phyloP scores from a whole-genome alignment of 2,329 filamentous ascomycete species.

The Myriosclerotinia scirpicola region DNA sequence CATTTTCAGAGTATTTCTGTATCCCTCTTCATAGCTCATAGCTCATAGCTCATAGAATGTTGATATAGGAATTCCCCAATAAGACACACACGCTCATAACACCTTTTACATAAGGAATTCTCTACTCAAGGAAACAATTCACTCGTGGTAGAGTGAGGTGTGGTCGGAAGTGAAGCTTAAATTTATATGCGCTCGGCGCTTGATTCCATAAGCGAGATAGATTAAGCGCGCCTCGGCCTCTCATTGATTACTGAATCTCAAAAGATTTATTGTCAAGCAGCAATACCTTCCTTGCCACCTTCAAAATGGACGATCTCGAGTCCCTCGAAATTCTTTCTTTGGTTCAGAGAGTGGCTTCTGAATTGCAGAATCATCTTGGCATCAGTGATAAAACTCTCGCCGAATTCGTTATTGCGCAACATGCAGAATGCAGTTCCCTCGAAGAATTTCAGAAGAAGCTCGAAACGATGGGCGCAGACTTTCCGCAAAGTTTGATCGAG shows the following conservation, averaged over 20 bases:
- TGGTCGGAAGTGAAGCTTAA: neutral
- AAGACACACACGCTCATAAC: neutral
- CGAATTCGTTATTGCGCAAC: constrained; percentile 93
- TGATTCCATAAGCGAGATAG: neutral
- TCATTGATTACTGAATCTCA: constrained; percentile 4
- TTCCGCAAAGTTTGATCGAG: constrained; percentile 82
- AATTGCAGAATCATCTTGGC: constrained; percentile 90
- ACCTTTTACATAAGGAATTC: neutral
- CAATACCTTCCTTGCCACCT: constrained; percentile 10
- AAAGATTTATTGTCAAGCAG: constrained; percentile 15
- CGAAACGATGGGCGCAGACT: constrained; percentile 70
- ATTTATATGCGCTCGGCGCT: neutral
- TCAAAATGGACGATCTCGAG: constrained; percentile 63
- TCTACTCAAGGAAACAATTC: neutral
- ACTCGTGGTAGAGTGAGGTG: neutral
- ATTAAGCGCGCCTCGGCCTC: constrained; percentile 10
- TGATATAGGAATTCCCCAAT: neutral
- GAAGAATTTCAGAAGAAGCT: constrained; percentile 75
- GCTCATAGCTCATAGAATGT: neutral
- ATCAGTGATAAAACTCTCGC: constrained; percentile 92
- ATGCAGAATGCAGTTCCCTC: constrained; percentile 69
- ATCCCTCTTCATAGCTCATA: neutral
- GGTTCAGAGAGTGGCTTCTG: constrained; percentile 90
- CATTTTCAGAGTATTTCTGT: neutral
- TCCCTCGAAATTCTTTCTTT: constrained; percentile 91